phyloP scores from a whole-genome alignment of 2,329 filamentous ascomycete genomes.

The Aspergillus hiratsukae region DNA sequence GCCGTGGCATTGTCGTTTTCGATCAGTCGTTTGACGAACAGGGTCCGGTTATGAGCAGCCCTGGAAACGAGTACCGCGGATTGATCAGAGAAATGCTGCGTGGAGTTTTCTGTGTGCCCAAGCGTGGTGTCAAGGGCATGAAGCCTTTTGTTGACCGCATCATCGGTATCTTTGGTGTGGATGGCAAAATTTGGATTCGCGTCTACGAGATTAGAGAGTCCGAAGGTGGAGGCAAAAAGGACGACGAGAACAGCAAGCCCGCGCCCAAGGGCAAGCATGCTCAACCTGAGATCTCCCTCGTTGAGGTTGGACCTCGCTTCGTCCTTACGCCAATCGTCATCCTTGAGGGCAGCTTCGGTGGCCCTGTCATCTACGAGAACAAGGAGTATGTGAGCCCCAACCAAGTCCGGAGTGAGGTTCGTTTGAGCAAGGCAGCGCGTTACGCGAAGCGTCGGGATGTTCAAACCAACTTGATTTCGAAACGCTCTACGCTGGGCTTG shows the following conservation, averaged over 20 bases:
- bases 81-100: constrained; percentile 79
- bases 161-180: constrained; percentile 83
- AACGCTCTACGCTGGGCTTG: constrained; percentile 72
- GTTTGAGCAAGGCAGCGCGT: constrained; percentile 68
- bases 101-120: constrained; percentile 88
- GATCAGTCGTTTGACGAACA: constrained; percentile 79
- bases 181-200: constrained; percentile 93
- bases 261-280: constrained; percentile 44
- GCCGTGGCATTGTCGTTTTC: constrained; percentile 84
- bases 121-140: constrained; percentile 71
- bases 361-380: constrained; percentile 97
- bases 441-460: constrained; percentile 76
- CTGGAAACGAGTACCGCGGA: constrained; percentile 41
- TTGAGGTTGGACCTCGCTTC: constrained; percentile 92
- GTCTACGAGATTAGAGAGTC: constrained; percentile 91
- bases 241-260: constrained; percentile 35
- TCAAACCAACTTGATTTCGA: constrained; percentile 65
- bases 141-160: constrained; percentile 97
- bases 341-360: constrained; percentile 89
- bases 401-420: constrained; percentile 79
- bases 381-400: constrained; percentile 96
- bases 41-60: constrained; percentile 65
- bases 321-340: constrained; percentile 93
- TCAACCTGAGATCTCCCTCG: constrained; percentile 72
- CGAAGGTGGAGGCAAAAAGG: constrained; percentile 55